Conservation (phyloP, 805 yeast species). For the Saccharomycopsis lassenensis region DNA sequence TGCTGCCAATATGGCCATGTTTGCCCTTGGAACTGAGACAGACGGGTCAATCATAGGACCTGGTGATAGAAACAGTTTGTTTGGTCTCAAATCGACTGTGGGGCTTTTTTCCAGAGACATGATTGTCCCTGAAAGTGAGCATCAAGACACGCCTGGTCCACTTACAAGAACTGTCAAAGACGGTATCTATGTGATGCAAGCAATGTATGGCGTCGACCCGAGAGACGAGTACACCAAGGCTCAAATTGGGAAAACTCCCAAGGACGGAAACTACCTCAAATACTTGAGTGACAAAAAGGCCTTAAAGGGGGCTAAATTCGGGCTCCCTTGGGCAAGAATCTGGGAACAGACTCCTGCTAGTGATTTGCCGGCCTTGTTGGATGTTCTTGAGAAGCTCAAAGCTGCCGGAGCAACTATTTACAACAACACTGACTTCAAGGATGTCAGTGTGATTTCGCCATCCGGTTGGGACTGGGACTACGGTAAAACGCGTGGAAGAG, state of each 20-base stretch:
- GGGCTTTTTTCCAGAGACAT: conserved; percentile 24
- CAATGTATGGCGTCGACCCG: conserved; percentile 23
- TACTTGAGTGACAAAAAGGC: conserved; percentile 21
- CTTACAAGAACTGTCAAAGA: conserved; percentile 24
- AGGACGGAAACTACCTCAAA: conserved; percentile 23
- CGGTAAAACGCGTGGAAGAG: conserved; percentile 17
- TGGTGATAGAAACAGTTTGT: conserved; percentile 22
- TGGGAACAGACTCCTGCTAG: conserved; percentile 20
- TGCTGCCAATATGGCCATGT: conserved; percentile 23
- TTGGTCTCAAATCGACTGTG: conserved; percentile 24
- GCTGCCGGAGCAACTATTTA: conserved; percentile 24
- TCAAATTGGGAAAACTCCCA: conserved; percentile 24
- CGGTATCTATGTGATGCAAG: conserved; percentile 23
- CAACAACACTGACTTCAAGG: conserved; percentile 23
- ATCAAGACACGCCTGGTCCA: conserved; percentile 24
- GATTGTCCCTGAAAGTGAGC: conserved; percentile 24
- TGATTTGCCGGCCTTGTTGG: conserved; percentile 19
- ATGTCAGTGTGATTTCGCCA: conserved; percentile 22
- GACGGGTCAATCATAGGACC: conserved; percentile 25
- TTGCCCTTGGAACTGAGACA: conserved; percentile 24
- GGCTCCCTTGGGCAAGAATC: conserved; percentile 24
- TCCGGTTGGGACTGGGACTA: conserved; percentile 26
- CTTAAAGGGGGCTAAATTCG: conserved; percentile 24
- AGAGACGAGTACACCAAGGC: conserved; percentile 22
- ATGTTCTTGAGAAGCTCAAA: conserved; percentile 19